A percentile compares a stretch with the other conserved stretches of the same genome.
Evolutionary conservation across 2,329 filamentous ascomycete species (phyloP).

Genomic region (Simplicillium aogashimaense): DNA sequence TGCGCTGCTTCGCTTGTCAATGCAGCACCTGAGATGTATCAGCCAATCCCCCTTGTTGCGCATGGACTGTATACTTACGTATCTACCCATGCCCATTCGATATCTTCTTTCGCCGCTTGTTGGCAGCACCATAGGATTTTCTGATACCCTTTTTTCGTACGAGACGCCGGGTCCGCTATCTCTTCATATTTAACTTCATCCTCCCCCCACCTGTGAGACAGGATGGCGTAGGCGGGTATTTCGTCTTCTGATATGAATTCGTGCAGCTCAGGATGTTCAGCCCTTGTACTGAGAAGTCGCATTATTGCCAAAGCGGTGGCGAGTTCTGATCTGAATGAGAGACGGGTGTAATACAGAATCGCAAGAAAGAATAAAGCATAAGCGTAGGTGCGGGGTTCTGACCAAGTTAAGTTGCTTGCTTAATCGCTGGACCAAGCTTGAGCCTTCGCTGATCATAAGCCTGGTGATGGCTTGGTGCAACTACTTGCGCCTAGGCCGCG

Average conservation of each 20-base stretch:
- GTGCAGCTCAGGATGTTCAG: neutral
- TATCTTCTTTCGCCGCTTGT: neutral
- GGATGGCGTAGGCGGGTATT: neutral
- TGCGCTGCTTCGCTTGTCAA: neutral
- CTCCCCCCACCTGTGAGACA: neutral
- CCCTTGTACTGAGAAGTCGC: neutral
- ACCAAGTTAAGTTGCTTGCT: too few species aligned
- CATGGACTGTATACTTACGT: neutral
- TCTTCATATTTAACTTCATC: neutral
- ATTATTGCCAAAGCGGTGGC: neutral
- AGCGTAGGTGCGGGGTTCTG: too few species aligned
- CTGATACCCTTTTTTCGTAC: neutral
- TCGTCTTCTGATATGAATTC: neutral
- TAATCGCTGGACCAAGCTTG: too few species aligned
- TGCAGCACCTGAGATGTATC: neutral
- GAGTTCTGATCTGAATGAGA: too few species aligned
- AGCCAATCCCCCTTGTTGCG: too few species aligned
- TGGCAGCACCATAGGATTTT: neutral
- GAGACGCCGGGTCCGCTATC: neutral
- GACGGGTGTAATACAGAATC: too few species aligned
- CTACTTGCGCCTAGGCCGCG: too few species aligned
- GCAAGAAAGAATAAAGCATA: too few species aligned
- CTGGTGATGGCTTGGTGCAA: too few species aligned
- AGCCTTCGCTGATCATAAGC: too few species aligned
- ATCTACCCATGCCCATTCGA: constrained; percentile 4